Base-by-base conservation (phyloP, 2,329 filamentous ascomycete genomes). In the Hymenoscyphus fraxineus region DNA sequence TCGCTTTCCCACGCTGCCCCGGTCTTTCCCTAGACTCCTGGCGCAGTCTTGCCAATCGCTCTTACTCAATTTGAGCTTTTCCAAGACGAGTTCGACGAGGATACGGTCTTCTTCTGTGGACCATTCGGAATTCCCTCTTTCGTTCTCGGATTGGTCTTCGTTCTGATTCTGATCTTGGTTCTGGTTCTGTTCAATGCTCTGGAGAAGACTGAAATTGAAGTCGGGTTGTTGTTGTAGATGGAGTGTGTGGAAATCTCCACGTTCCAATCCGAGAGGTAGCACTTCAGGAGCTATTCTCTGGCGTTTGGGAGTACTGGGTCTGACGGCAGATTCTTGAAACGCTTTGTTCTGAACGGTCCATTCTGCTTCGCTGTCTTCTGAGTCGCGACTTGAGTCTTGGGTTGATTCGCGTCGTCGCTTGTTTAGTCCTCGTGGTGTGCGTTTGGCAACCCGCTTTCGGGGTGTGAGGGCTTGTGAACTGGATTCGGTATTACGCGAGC, bases 21-120 rank as follows among this genome's bases (percentile, higher is more conserved):
- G 79, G 75, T 88, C 85, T 70, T 83, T 85, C 66, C 87, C 86
- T 7, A 89, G 78, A 68, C 80, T 86, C 65, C 85, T 80, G 55
- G 86, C 87, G 74, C 86, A 89, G 73, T 89, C 86, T 65, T 88
- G 84, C 87, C 86, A 89, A 64, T 89, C 86, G 60, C 81, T 80
- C 76, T 85, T 88, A 69, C 82, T 83, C 27, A 90, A 79, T 76
- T 83, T 84, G 63, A 89, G 79, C 78, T 89, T 89, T 73, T 88
- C 85, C 6, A 89, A 78, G 47, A 90, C 85, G 19, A 89, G 80
- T 76, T 89, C 86, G n/a, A 89, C 84, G 1, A 90, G 79, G 64
- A 88, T 79, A 64, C 85, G 80, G 73, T 89, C 87, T 66, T 89
- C 86, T 67, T 89, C 86, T 1, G 80, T 79, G 65, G 81, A 86